Evolutionary conservation across 2,329 filamentous ascomycete species (phyloP), one percentile per base, ranked within the genome.

Genomic region (Exophiala aquamarina): DNA sequence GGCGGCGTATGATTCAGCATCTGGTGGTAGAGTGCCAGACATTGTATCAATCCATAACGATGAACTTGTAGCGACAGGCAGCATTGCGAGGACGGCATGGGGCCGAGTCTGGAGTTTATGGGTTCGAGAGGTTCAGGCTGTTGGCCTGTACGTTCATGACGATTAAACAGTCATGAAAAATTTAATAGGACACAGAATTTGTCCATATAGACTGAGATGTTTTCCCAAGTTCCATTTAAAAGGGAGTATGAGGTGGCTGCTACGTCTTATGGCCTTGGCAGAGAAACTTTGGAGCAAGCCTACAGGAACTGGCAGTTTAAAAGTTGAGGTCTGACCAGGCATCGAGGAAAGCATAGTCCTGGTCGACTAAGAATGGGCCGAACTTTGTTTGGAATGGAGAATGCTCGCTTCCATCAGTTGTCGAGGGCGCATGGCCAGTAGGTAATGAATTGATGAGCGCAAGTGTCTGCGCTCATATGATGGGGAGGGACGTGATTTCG

Each of bases 71-170:
- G 34, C 43, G 17, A 32, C 18, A 18, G 23, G 18, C 8, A 41
- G 20, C 13, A 44, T 38, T 20, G 23, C 17, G 13, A 18, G 14
- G 17, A 34, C 37, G 14, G 23, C 40, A 10, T n/a, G n/a, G n/a
- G 29, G 39, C 20, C 29, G 43, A 31, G 38, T 47, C 21, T 54
- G 50, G 50, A 38, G 17, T 23, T 28, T 54, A 19, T 54, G 50
- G 50, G 15, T 44, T 3, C 32, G 38, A 11, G 42, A 54, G 29
- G 39, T 54, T n/a, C 41, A 50, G 35, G 37, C 34, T 17, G 37
- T 32, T 38, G 31, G 34, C 15, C 47, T 53, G 3, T 53, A 53
- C 29, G 37, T n/a, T n/a, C n/a, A n/a, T n/a, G n/a, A n/a, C n/a
- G n/a, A n/a, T n/a, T n/a, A n/a, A n/a, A n/a, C n/a, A n/a, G n/a